phyloP scores from a whole-genome alignment of 2,329 filamentous ascomycete genomes.

The Phyllosticta capitalensis region DNA sequence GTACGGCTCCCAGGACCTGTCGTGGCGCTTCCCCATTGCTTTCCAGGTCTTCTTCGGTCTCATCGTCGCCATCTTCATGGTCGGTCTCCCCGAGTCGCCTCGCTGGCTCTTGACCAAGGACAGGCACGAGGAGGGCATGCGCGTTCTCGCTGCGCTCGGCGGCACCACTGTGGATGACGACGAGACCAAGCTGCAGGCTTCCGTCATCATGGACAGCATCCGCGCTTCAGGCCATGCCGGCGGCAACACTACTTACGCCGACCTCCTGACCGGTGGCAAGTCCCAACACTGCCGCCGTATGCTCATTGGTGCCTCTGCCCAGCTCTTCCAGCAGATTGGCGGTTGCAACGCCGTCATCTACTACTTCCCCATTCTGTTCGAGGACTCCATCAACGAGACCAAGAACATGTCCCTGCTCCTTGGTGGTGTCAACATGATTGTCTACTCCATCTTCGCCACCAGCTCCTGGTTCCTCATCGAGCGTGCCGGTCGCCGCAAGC shows the following conservation, averaged over 20 bases:
- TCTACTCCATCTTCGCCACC: conserved; percentile 47
- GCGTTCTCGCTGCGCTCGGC: conserved; percentile 42
- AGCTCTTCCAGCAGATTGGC: conserved; percentile 52
- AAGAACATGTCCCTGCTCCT: conserved; percentile 35
- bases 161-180: conserved; percentile 41
- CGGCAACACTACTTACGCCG: conserved; percentile 37
- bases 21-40: conserved; percentile 45
- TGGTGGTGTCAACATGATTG: conserved; percentile 44
- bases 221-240: conserved; percentile 32
- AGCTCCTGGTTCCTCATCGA: conserved; percentile 57
- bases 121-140: conserved; percentile 38
- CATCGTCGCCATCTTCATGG: conserved; percentile 34
- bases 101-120: conserved; percentile 50
- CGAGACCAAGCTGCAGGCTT: conserved; percentile 50
- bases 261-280: conserved; percentile 52
- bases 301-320: conserved; percentile 48
- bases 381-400: conserved; percentile 41
- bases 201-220: conserved; percentile 55
- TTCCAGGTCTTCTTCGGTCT: conserved; percentile 44
- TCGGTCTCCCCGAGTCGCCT: conserved; percentile 48
- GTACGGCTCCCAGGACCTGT: conserved; percentile 22
- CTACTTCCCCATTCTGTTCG: conserved; percentile 33
- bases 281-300: conserved; percentile 58
- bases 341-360: conserved; percentile 42
- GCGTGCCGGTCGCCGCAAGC: conserved; percentile 42